Evolutionary conservation across 352 stramenopile genomes (phyloP).

Genomic region (Pythium folliculosum): DNA sequence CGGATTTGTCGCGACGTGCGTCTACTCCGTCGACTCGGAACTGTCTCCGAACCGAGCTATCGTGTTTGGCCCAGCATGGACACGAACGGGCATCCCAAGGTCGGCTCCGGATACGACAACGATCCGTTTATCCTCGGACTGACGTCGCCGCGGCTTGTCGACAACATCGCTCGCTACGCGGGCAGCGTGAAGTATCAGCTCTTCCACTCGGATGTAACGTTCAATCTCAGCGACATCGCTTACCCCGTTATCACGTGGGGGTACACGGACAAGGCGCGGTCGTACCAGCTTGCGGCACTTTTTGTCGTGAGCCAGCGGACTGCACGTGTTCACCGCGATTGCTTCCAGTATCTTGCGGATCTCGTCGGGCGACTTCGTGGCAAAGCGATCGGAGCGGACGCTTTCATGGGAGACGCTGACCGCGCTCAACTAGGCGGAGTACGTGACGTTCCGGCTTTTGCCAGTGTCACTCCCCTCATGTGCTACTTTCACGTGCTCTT

Average conservation of each 20-base stretch:
- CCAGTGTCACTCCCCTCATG: background rate
- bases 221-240: background rate
- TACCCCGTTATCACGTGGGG: conserved; percentile 1
- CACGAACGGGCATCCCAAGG: too few species aligned
- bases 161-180: too few species aligned
- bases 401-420: conserved; percentile 5
- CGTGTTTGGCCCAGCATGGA: too few species aligned
- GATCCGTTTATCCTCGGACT: too few species aligned
- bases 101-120: too few species aligned
- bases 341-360: too few species aligned
- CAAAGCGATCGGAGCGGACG: background rate
- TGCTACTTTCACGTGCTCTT: conserved; percentile 13
- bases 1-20: too few species aligned
- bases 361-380: conserved; percentile 5
- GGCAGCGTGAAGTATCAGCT: too few species aligned
- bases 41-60: too few species aligned
- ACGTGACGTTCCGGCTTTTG: background rate
- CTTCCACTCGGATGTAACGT: conserved; percentile 8
- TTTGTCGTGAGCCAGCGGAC: conserved; percentile 12
- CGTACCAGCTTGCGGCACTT: conserved; percentile 2
- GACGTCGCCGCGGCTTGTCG: too few species aligned
- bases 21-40: too few species aligned
- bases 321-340: conserved; percentile 1
- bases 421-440: conserved; percentile 2
- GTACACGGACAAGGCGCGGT: conserved; percentile 2